Conservation (phyloP, 768 basidiomycete genomes). For the Coprinopsis marcescibilis region DNA sequence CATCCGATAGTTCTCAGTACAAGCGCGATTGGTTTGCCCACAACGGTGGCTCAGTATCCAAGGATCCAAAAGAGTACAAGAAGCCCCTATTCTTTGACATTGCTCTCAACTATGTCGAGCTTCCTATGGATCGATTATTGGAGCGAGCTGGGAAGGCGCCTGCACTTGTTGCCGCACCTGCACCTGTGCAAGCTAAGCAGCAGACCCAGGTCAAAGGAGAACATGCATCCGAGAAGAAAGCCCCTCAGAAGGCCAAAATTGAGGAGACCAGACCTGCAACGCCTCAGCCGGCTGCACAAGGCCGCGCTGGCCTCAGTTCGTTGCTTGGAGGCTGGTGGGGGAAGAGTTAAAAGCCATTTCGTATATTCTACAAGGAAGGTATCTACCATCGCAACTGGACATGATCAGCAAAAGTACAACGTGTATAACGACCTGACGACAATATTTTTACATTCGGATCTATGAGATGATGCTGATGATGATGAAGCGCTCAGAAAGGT, state of each 20-base stretch:
- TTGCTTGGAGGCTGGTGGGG: constrained; percentile 87
- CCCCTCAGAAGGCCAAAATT: constrained; percentile 45
- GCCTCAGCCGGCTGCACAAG: constrained; percentile 41
- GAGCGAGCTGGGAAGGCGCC: constrained; percentile 62
- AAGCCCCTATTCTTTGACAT: constrained; percentile 94
- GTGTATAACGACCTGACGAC: too few species aligned
- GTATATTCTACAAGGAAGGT: too few species aligned
- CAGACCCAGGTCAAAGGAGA: constrained; percentile 20
- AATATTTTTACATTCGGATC: too few species aligned
- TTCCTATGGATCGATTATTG: constrained; percentile 76
- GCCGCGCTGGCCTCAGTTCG: constrained; percentile 53
- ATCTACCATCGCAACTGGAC: too few species aligned
- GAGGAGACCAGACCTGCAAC: constrained; percentile 48
- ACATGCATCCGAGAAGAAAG: constrained; percentile 38
- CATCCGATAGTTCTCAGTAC: constrained; percentile 40
- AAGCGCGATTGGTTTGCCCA: constrained; percentile 77
- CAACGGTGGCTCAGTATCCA: constrained; percentile 58
- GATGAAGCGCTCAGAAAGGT: too few species aligned
- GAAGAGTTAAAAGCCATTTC: constrained; percentile 22
- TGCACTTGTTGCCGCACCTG: constrained; percentile 16
- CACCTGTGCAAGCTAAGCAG: constrained; percentile 6
- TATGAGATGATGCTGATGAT: too few species aligned
- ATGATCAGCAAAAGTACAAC: too few species aligned
- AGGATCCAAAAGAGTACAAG: constrained; percentile 47
- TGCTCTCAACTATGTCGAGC: constrained; percentile 85